Conservation (phyloP, 1,284 basidiomycete genomes). For the Cutaneotrichosporon sp. region DNA sequence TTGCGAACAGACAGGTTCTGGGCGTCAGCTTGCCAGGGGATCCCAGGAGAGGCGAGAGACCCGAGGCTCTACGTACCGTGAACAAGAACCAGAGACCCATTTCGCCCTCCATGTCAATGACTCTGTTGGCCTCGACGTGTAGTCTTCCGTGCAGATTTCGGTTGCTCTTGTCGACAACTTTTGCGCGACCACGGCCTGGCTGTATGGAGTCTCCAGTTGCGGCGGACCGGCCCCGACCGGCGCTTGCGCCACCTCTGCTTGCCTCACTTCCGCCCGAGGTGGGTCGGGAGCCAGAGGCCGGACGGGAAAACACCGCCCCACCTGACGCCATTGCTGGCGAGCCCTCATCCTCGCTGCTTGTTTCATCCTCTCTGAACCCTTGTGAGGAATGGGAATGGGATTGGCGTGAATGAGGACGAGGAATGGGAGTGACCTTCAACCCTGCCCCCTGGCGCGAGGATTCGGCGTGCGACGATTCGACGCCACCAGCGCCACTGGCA, state of each 20-base stretch:
- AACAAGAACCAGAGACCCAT: constrained; percentile 49
- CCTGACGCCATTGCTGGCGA: not conserved
- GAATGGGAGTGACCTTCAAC: not conserved
- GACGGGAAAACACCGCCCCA: not conserved
- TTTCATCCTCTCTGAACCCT: not conserved
- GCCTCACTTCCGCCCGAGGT: constrained; percentile 7
- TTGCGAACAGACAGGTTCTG: constrained; percentile 46
- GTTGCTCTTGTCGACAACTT: not conserved
- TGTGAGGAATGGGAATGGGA: not conserved
- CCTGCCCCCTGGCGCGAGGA: constrained; percentile 1
- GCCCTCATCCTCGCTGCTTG: constrained; percentile 1
- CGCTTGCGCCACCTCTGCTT: constrained; percentile 6
- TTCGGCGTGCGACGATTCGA: not conserved
- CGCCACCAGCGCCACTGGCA: not conserved
- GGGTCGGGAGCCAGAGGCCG: constrained; percentile 4
- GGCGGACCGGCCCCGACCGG: constrained; percentile 8
- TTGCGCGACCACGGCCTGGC: not conserved
- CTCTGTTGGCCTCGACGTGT: constrained; percentile 41
- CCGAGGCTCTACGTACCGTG: constrained; percentile 28
- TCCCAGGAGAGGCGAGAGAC: not conserved
- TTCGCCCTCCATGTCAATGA: constrained; percentile 37
- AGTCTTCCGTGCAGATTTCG: constrained; percentile 44
- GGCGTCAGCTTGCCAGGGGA: not conserved
- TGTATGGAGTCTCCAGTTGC: not conserved
- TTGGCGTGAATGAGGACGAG: not conserved